Conservation (phyloP, 257 asterid genomes). For the Oldenlandia corymbosa region DNA sequence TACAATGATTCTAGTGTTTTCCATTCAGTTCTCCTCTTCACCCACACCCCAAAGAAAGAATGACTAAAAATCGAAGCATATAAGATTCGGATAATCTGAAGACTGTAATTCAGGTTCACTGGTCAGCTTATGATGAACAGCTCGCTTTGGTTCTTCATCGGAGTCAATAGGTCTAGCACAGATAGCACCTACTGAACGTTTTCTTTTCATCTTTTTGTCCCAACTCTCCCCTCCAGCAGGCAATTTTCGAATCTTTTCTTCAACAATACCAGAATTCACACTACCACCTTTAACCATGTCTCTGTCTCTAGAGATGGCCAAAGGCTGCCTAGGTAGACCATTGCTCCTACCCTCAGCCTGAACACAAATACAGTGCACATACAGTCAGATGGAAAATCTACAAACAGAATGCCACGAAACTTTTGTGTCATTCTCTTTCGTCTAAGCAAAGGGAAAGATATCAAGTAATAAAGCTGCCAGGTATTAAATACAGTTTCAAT, state of each 20-base stretch:
- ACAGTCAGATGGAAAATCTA: background rate
- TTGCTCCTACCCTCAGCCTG: slow-evolving; percentile 78
- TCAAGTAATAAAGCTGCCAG: slow-evolving; percentile 12
- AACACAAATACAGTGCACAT: slow-evolving; percentile 2
- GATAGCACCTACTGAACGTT: slow-evolving; percentile 88
- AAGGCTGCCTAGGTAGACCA: slow-evolving; percentile 56
- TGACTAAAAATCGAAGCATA: too few species aligned
- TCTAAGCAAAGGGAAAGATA: background rate
- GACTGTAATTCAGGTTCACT: slow-evolving; percentile 61
- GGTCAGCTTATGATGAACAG: slow-evolving; percentile 55
- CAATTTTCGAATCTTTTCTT: slow-evolving; percentile 74
- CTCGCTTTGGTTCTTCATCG: slow-evolving; percentile 66
- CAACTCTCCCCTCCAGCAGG: slow-evolving; percentile 92
- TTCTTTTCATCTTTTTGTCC: slow-evolving; percentile 95
- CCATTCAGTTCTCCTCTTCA: too few species aligned
- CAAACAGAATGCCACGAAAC: background rate
- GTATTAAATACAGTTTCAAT: slow-evolving; percentile 16
- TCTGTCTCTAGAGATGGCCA: slow-evolving; percentile 56
- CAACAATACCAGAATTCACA: slow-evolving; percentile 58
- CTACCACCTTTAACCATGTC: slow-evolving; percentile 54
- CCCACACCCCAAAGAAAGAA: too few species aligned
- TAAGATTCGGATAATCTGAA: slow-evolving; percentile 59
- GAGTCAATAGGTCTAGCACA: slow-evolving; percentile 61
- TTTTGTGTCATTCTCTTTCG: background rate
- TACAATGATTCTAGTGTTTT: too few species aligned